These are phyloP conservation scores for Entonaema liquescens DNA, from an alignment of 495 filamentous ascomycete genomes.

Conservation along the genomic window DNA sequence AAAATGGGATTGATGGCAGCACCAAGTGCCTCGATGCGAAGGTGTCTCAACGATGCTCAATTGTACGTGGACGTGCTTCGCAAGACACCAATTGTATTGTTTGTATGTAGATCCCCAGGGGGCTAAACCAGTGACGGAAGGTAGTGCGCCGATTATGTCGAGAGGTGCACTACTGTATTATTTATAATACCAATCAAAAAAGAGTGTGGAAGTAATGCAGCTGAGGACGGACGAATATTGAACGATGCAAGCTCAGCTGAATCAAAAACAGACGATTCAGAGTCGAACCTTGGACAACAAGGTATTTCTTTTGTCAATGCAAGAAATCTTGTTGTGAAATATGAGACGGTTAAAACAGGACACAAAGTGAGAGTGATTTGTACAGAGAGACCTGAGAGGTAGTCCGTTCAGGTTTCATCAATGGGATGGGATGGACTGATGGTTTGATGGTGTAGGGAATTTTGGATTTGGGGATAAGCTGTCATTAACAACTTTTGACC, in stretches of 20 bases:
- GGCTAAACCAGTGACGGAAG: conserved; percentile 41
- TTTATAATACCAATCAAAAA: conserved; percentile 18
- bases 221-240: conserved; percentile 6
- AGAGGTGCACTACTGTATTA: conserved; percentile 19
- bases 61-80: conserved; percentile 14
- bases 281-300: conserved; percentile 6
- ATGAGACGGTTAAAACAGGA: neutral
- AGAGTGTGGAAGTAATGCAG: conserved; percentile 9
- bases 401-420: neutral
- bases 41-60: conserved; percentile 18
- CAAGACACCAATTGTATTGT: conserved; percentile 13
- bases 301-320: neutral
- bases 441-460: conserved; percentile 16
- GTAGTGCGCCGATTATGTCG: conserved; percentile 37
- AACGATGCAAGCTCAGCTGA: conserved; percentile 21
- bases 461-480: conserved; percentile 40
- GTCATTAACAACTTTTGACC: conserved; percentile 33
- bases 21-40: conserved; percentile 28
- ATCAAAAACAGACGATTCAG: neutral
- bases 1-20: conserved; percentile 22
- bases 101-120: conserved; percentile 18
- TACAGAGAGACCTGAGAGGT: neutral
- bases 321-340: conserved; percentile 10
- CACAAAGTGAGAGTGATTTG: conserved; percentile 34
- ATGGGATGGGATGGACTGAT: conserved; percentile 10